Percentiles rank a stretch among this genome's conserved stretches.
Evolutionary conservation across 768 basidiomycete genomes (phyloP).

Genomic region (Trichaptum fuscoviolaceum): DNA sequence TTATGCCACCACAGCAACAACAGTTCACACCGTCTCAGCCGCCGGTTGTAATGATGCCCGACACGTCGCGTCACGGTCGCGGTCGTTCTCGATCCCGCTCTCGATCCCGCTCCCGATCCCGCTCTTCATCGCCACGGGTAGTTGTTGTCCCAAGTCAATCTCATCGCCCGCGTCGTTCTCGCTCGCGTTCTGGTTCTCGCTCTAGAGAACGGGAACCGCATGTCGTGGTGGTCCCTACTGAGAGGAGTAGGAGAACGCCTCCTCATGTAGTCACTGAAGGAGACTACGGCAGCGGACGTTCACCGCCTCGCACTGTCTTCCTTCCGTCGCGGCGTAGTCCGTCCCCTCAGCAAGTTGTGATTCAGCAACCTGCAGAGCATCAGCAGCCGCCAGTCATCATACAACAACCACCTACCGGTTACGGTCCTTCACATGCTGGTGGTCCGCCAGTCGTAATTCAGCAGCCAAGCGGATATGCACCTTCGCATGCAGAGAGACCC

Average conservation of each 20-base stretch:
- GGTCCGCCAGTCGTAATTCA: not conserved
- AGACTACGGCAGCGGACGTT: not conserved
- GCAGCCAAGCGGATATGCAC: not conserved
- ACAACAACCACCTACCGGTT: not conserved
- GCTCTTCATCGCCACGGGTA: conserved; percentile 9
- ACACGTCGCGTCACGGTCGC: conserved; percentile 10
- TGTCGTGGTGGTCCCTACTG: conserved; percentile 13
- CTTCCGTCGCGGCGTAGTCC: not conserved
- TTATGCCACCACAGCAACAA: conserved; percentile 7
- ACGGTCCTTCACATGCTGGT: not conserved
- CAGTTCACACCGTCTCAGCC: not conserved
- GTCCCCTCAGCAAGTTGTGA: not conserved
- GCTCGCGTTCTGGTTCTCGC: conserved; percentile 13
- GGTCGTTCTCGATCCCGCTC: conserved; percentile 9
- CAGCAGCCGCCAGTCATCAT: not conserved
- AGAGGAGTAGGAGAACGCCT: not conserved
- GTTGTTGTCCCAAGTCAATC: conserved; percentile 6
- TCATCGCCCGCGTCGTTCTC: conserved; percentile 18
- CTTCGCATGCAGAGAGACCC: too few relatives aligned
- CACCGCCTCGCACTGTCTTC: not conserved
- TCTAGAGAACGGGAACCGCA: conserved; percentile 10
- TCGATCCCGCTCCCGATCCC: too few relatives aligned
- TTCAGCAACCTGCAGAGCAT: not conserved
- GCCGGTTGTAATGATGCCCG: not conserved
- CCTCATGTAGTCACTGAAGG: not conserved